Evolutionary conservation across 2,329 filamentous ascomycete species (phyloP), one percentile per base, ranked within the genome.

Genomic region (Aspergillus flavus): DNA sequence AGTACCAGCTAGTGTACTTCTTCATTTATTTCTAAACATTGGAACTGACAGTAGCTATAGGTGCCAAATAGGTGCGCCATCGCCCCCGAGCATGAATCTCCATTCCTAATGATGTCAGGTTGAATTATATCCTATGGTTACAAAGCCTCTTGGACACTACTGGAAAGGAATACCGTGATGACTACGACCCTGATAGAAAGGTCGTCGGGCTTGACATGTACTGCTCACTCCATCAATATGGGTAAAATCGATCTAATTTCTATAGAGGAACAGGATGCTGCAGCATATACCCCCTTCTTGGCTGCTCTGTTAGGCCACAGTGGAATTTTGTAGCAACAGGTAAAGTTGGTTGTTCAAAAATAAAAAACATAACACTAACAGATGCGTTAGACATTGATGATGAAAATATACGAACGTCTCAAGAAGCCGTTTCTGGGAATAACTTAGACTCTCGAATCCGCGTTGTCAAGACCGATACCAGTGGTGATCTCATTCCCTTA

Each of bases 41-140:
- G 10, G 19, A 28, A n/a, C 64, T 68, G 64, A 66, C 41, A 28
- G 19, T 6, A 23, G 43, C 32, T 57, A 16, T 58, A 83, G 80
- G 76, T 83, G 6, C 81, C 81, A 5, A 82, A 82, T 63, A 79
- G 81, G 81, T 82, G 69, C 56, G 64, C 67, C 36, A n/a, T 19
- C 4, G 12, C 43, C 6, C 4, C 32, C 6, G 23, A 12, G n/a
- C 19, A 32, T 34, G 10, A 19, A 45, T 21, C 16, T 26, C 34
- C 7, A 21, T 6, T 11, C 57, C 69, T 72, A 32, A 69, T 58
- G 30, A 9, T 0, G 87, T 41, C 64, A 88, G 93, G 57, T 89
- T 96, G 76, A 95, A 94, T 73, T 99, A 99, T 75, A 87, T 98
- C 23, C 81, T 94, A 10, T 98, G 94, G 93, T 81, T 98, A 1